These are phyloP conservation scores for Dentipellis sp. DNA, from an alignment of 768 basidiomycete genomes.

Conservation along the genomic window DNA sequence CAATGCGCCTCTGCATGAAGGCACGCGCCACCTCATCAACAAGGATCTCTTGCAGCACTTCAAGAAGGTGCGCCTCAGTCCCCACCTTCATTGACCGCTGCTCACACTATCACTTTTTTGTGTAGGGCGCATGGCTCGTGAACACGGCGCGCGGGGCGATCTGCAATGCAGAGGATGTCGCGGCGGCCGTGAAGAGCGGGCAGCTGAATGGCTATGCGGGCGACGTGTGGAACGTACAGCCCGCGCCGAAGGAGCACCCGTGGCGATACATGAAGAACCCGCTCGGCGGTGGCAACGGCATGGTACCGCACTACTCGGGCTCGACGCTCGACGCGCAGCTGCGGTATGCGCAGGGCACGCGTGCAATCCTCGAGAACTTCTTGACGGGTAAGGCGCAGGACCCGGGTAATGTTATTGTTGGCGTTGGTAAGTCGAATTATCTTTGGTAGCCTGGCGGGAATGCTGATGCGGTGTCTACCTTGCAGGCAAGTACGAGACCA, in stretches of 20 bases:
- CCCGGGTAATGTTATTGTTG: conserved; percentile 32
- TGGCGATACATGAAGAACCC: conserved; percentile 32
- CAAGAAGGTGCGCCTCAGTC: conserved; percentile 24
- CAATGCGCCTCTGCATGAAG: conserved; percentile 58
- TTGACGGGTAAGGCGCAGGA: conserved; percentile 26
- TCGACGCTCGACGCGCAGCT: conserved; percentile 36
- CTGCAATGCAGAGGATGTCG: conserved; percentile 28
- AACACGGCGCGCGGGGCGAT: conserved; percentile 39
- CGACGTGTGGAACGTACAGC: conserved; percentile 28
- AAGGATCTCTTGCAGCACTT: conserved; percentile 31
- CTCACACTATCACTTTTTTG: background rate
- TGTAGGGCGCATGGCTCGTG: conserved; percentile 28
- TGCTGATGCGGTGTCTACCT: too few species aligned
- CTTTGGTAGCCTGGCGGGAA: too few species aligned
- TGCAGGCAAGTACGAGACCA: conserved; percentile 3
- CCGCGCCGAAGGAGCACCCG: conserved; percentile 33
- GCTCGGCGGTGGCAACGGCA: conserved; percentile 33
- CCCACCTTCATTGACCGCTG: conserved; percentile 2
- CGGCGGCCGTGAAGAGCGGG: conserved; percentile 30
- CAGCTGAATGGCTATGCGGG: conserved; percentile 25
- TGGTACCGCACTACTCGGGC: conserved; percentile 30
- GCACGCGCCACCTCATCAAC: conserved; percentile 31
- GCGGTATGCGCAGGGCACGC: conserved; percentile 32
- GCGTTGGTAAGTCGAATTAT: conserved; percentile 4
- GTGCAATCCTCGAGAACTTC: conserved; percentile 22